Evolutionary conservation across 2,329 filamentous ascomycete species (phyloP), one percentile per base, ranked within the genome.

Genomic region (Cadophora sp.): DNA sequence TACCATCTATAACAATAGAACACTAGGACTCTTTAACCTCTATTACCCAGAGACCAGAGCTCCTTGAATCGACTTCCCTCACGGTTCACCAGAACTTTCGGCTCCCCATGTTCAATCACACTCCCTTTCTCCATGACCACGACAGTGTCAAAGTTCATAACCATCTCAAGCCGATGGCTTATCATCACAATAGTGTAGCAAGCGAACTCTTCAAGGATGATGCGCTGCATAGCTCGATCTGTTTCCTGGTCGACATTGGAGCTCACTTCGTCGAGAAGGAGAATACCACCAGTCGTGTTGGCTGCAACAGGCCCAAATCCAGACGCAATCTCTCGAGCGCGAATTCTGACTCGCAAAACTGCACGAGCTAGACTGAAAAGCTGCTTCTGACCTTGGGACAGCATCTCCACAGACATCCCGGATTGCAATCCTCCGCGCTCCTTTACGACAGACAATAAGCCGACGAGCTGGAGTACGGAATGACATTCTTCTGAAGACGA

Each of bases 181-280:
- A 81, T 75, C 0, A 76, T 76, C 31, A 81, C 72, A 16, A 91
- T 83, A 1, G 88, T 91, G 73, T 86, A 84, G 3, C 79, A 80
- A 1, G 77, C 76, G 74, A 90, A 89, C 40, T 81, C 81, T 43
- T 83, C 79, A 2, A 83, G 80, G 66, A 90, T 84, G 26, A 89
- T 79, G 7, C 79, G 78, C 72, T 88, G 85, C 77, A 89, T 86
- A 12, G 82, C 77, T 51, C 82, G 79, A 67, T 90, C 87, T 0
- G 87, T 88, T 65, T 83, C 81, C 16, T 79, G 77, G 71, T 90
- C 88, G 50, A 90, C 83, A 66, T 84, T 87, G 51, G 56, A 66
- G 37, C 53, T 69, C 14, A 67, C 65, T 50, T 72, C 67, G 29
- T 69, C 68, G 5, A 73, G 24, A 14, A 73, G 31, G 14, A 71